These are phyloP conservation scores for Jamesozyma hellenica DNA, from an alignment of 805 yeast genomes.

Conservation along the genomic window DNA sequence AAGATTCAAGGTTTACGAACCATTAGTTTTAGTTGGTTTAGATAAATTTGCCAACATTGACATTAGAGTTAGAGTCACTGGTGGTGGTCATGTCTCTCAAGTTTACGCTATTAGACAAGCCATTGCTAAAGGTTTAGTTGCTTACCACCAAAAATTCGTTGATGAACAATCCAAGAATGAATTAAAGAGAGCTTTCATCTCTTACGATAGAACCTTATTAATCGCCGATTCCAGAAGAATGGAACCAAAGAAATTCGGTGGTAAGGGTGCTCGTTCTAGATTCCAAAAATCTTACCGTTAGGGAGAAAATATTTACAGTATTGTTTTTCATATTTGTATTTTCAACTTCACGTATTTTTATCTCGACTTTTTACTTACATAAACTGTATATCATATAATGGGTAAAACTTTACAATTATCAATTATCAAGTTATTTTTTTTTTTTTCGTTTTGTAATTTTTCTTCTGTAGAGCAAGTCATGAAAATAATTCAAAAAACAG, in stretches of 20 bases:
- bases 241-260: constrained; percentile 99
- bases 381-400: constrained; percentile 28
- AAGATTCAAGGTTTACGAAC: constrained; percentile 99
- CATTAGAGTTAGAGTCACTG: constrained; percentile 97
- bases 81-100: constrained; percentile 99
- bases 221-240: constrained; percentile 99
- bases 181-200: constrained; percentile 92
- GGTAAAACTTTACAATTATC: constrained; percentile 16
- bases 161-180: constrained; percentile 99
- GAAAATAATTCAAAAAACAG: too few species aligned
- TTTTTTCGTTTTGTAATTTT: neutral
- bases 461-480: neutral
- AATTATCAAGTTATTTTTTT: neutral
- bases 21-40: constrained; percentile 93
- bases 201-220: constrained; percentile 98
- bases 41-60: constrained; percentile 98
- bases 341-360: constrained; percentile 6
- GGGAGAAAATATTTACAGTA: constrained; percentile 37
- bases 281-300: constrained; percentile 99
- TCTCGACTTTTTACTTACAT: constrained; percentile 14
- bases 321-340: constrained; percentile 51
- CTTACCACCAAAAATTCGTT: constrained; percentile 98
- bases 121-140: constrained; percentile 98
- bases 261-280: constrained; percentile 99
- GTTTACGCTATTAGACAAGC: constrained; percentile 99